Evolutionary conservation across 1,284 basidiomycete species (phyloP), one percentile per base, ranked within the genome.

Genomic region (Heterobasidion irregulare): DNA sequence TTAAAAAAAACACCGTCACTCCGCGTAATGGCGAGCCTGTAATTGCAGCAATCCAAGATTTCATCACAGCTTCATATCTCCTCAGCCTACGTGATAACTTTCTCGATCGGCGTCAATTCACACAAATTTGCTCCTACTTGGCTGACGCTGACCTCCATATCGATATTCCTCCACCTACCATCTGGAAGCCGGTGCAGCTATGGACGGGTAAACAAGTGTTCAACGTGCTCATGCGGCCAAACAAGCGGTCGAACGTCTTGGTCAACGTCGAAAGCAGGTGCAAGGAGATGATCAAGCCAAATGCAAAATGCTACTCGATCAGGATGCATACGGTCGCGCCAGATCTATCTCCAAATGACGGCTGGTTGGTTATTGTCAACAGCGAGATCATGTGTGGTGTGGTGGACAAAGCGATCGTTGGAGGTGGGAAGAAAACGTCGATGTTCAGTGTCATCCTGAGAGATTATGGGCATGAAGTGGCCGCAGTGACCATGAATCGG

Each of bases 161-260:
- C 65, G 95, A 99, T 65, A 83, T 99, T 34, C 97, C 97, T 9
- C 93, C 94, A 0, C 97, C 97, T 0, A 87, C 91, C 0, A 94
- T 99, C 60, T 86, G 89, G 82, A 98, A 98, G 68, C 97, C 97
- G 7, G 80, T 84, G 45, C 80, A 92, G 12, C 74, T 99, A 1
- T 99, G 97, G 97, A 99, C 97, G 0, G 97, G 97, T 33, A 99
- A 99, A 70, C 97, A 99, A 68, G 82, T 99, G 33, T 98, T 98
- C 78, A 94, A 93, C 68, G 85, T 94, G 15, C 83, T 99, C 41
- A 98, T 99, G 90, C 84, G 90, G 3, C 97, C 97, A 8, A 98
- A 96, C 75, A 90, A 84, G 65, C 65, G 81, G 36, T 92, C 86
- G 7, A 84, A 87, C 49, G 85, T 97, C 46, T 74, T 88, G 18